Evolutionary conservation across 1,284 basidiomycete species (phyloP).

Genomic region (Pascua guehoae): DNA sequence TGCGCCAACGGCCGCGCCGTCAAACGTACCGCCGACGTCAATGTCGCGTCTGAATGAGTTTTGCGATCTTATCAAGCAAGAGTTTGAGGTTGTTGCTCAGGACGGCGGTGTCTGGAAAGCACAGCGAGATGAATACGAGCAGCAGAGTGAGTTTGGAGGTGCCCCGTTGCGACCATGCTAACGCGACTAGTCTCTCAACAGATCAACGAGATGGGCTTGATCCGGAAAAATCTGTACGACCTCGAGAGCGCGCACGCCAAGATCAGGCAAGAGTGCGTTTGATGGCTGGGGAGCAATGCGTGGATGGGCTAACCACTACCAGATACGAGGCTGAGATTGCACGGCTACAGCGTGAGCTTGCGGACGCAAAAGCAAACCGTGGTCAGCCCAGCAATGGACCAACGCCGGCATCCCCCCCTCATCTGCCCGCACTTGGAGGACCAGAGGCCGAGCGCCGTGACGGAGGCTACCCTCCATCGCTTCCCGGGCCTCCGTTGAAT

Average conservation of each 20-base stretch:
- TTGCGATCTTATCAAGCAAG: constrained; percentile 76
- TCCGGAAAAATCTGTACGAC: constrained; percentile 70
- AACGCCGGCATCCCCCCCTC: constrained; percentile 12
- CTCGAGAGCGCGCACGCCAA: constrained; percentile 70
- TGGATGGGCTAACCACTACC: constrained; percentile 1
- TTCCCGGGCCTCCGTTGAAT: constrained; percentile 32
- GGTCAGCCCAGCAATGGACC: constrained; percentile 29
- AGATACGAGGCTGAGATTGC: constrained; percentile 69
- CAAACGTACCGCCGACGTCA: constrained; percentile 18
- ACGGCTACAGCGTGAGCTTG: constrained; percentile 62
- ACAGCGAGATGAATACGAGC: constrained; percentile 86
- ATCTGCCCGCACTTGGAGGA: constrained; percentile 28
- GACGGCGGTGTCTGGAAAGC: constrained; percentile 67
- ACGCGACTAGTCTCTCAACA: constrained; percentile 60
- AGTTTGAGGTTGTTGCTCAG: constrained; percentile 73
- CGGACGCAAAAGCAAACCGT: constrained; percentile 28
- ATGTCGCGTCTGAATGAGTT: constrained; percentile 64
- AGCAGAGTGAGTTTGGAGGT: constrained; percentile 62
- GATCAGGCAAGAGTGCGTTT: constrained; percentile 59
- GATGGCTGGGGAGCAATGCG: not conserved
- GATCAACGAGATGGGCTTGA: constrained; percentile 67
- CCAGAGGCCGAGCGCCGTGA: constrained; percentile 2
- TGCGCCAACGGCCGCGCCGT: constrained; percentile 26
- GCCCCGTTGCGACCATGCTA: not conserved
- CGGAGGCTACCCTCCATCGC: constrained; percentile 4